phyloP scores from a whole-genome alignment of 1,284 basidiomycete genomes.

The Lentinus polychrous region DNA sequence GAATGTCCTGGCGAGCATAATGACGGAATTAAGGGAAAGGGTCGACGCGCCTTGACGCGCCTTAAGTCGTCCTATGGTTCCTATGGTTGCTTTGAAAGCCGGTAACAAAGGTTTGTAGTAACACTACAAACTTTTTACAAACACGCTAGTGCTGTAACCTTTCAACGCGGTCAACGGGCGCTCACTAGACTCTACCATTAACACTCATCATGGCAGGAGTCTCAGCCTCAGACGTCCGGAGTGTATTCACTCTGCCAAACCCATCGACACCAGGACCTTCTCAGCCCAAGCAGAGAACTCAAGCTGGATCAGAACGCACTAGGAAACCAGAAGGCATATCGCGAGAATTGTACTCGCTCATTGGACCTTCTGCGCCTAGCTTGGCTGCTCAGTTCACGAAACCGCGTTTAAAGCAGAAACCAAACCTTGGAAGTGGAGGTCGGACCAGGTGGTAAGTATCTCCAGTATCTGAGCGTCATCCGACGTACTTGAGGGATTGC shows the following conservation, averaged over 20 bases:
- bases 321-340: constrained; percentile 88
- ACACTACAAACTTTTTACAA: no score
- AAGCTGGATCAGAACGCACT: constrained; percentile 26
- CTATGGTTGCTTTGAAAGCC: neutral
- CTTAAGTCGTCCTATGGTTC: neutral
- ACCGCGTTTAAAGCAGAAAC: constrained; percentile 84
- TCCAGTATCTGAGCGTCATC: neutral
- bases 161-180: no score
- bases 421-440: constrained; percentile 55
- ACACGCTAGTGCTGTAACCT: no score
- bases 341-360: constrained; percentile 88
- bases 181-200: neutral
- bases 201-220: constrained; percentile 26
- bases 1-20: constrained; percentile 8
- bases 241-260: constrained; percentile 60
- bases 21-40: neutral
- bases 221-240: constrained; percentile 76
- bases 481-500: neutral
- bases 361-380: constrained; percentile 86
- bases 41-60: no score
- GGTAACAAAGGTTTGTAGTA: neutral
- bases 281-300: constrained; percentile 19
- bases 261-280: constrained; percentile 31
- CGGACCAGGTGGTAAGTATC: constrained; percentile 57
- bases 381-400: constrained; percentile 71